Evolutionary conservation across 2,329 filamentous ascomycete genomes (phyloP), one percentile per base, ranked within the genome.

Genomic region (Laburnicola sp.): DNA sequence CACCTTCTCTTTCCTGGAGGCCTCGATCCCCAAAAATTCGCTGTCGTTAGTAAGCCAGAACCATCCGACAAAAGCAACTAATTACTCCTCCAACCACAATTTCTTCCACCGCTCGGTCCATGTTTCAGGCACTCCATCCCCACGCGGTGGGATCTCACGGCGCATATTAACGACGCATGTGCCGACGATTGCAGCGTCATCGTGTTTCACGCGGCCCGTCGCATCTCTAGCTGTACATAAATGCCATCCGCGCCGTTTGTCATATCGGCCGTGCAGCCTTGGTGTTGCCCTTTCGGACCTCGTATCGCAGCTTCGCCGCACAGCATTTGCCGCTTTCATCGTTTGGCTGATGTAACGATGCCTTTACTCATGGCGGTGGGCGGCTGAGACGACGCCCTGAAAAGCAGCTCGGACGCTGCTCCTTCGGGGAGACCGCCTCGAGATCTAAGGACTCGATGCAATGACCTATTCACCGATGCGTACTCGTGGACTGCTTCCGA

Each of bases 21-120:
- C 10, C 31, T 36, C 42, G 31, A 32, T 36, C 9, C 31, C 23
- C 8, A 42, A 22, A 16, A 21, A 34, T 16, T 16, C 16, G 22
- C 30, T 4, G 30, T 10, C 28, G 8, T 44, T 44, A 44, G 41
- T 44, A 26, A 32, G 27, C 40, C 16, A 16, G 11, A 7, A 41
- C 31, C 9, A 27, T 32, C 42, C 31, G 32, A 35, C 8, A 10
- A 34, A 45, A 45, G 37, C 36, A 45, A 34, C 43, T 37, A 45
- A 34, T 32, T 37, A 45, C 23, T 25, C 3, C 23, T 9, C 37
- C 26, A 37, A 16, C n/a, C 43, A 45, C 26, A 7, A 3, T 11
- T 38, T 21, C 8, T 37, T 16, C 43, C 34, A 30, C 42, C 42
- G 28, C 42, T 45, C 39, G 10, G 26, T 28, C 23, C 10, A 11